These are phyloP conservation scores for Crithidia mellificae DNA, from an alignment of 208 protist genomes.

Conservation along the genomic window DNA sequence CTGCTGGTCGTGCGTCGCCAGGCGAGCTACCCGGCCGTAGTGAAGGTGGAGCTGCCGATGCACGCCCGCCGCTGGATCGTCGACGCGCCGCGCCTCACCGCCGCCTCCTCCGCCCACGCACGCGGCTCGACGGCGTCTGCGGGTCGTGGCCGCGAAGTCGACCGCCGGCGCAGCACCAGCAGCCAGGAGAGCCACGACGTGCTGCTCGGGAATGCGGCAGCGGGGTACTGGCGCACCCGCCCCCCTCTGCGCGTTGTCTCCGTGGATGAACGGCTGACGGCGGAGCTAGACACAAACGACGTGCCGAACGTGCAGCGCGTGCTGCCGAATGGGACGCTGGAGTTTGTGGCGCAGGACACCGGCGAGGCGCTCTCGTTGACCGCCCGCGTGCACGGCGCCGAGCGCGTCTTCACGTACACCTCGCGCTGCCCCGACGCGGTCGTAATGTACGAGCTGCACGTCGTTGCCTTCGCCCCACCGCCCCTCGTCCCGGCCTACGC, in stretches of 20 bases:
- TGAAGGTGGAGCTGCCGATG: constrained; percentile 74
- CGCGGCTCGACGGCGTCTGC: no score
- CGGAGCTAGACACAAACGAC: constrained; percentile 55
- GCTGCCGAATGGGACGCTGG: constrained; percentile 65
- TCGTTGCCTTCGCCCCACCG: constrained; percentile 54
- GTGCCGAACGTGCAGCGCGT: constrained; percentile 68
- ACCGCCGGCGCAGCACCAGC: no score
- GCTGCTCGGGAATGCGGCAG: constrained; percentile 14
- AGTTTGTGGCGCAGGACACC: constrained; percentile 69
- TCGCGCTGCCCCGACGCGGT: constrained; percentile 65
- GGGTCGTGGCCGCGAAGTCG: no score
- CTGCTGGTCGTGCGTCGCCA: constrained; percentile 72
- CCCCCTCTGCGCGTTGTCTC: constrained; percentile 52
- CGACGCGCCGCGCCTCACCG: constrained; percentile 36
- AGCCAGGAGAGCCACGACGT: constrained; percentile 2
- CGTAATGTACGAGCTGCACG: constrained; percentile 56
- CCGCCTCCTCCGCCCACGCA: no score
- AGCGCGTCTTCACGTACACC: constrained; percentile 36
- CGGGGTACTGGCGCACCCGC: constrained; percentile 51
- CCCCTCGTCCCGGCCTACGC: constrained; percentile 59
- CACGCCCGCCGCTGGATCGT: constrained; percentile 54
- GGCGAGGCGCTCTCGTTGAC: constrained; percentile 48
- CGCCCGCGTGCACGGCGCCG: not conserved
- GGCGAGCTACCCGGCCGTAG: constrained; percentile 38
- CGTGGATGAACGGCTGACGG: constrained; percentile 50